Percentiles rank a stretch among this genome's conserved stretches.
Evolutionary conservation across 768 basidiomycete species (phyloP).

Genomic region (Boletus fagicola): DNA sequence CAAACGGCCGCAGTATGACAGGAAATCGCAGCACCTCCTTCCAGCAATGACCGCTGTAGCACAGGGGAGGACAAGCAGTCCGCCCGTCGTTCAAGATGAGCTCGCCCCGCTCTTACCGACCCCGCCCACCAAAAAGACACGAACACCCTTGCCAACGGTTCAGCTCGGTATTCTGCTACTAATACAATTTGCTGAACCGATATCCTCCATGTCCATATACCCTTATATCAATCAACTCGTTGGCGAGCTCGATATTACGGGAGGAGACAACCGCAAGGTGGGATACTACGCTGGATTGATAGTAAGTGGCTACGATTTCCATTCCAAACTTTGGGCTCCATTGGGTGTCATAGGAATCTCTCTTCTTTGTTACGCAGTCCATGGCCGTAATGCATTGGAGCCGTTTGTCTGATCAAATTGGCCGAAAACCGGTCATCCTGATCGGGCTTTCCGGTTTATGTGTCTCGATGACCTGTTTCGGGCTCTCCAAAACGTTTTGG

Average conservation of each 20-base stretch:
- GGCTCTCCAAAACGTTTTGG: conserved; percentile 65
- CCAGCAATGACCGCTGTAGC: background rate
- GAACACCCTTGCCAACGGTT: conserved; percentile 38
- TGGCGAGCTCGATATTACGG: conserved; percentile 25
- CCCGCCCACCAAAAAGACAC: background rate
- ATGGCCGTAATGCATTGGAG: conserved; percentile 72
- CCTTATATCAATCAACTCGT: conserved; percentile 50
- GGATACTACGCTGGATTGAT: conserved; percentile 74
- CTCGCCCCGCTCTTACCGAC: conserved; percentile 7
- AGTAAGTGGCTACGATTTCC: conserved; percentile 34
- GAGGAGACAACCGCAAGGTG: conserved; percentile 26
- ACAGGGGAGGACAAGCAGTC: background rate
- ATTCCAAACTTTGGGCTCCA: background rate
- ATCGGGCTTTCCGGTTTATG: conserved; percentile 60
- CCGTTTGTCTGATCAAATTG: conserved; percentile 63
- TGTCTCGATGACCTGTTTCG: conserved; percentile 68
- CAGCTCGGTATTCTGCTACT: conserved; percentile 39
- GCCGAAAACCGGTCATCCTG: conserved; percentile 72
- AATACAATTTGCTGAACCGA: conserved; percentile 34
- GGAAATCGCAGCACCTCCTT: background rate
- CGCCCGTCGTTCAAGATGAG: conserved; percentile 13
- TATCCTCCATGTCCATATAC: conserved; percentile 43
- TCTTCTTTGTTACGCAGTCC: conserved; percentile 76
- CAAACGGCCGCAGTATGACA: background rate
- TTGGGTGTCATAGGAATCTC: conserved; percentile 52